Evolutionary conservation across 2,329 filamentous ascomycete species (phyloP).

Genomic region (Arthrobotrys iridis): DNA sequence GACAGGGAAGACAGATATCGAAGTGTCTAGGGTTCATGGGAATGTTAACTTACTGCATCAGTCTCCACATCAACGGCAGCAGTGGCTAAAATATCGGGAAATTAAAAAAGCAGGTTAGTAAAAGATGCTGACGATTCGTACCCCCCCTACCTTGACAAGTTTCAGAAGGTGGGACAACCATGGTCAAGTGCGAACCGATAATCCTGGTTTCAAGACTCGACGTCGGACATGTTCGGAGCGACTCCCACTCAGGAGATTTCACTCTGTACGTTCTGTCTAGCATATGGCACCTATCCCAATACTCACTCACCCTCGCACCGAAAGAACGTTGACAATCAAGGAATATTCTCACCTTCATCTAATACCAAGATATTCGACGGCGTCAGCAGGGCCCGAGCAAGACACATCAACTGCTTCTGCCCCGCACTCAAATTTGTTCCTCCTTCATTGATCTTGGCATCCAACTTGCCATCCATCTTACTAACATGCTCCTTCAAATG

Average conservation of each 20-base stretch:
- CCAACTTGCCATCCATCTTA: conserved; percentile 86
- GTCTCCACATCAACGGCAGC: conserved; percentile 77
- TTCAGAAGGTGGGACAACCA: conserved; percentile 7
- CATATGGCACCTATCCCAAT: conserved; percentile 2
- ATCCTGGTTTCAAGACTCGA: background rate
- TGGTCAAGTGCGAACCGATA: background rate
- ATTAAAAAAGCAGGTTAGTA: conserved; percentile 36
- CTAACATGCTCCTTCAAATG: conserved; percentile 89
- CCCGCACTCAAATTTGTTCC: conserved; percentile 96
- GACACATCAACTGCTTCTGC: conserved; percentile 90
- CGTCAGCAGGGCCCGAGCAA: conserved; percentile 91
- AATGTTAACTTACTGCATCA: conserved; percentile 44
- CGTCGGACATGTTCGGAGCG: conserved; percentile 18
- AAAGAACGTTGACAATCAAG: conserved; percentile 30
- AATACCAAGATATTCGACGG: conserved; percentile 97
- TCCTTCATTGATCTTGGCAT: conserved; percentile 91
- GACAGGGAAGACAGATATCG: background rate
- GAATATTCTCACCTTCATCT: conserved; percentile 80
- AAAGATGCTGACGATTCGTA: conserved; percentile 25
- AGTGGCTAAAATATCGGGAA: conserved; percentile 60
- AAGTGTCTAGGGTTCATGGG: background rate
- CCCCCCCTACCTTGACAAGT: background rate
- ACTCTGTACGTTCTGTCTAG: background rate
- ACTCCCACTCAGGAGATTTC: background rate
- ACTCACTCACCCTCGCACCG: conserved; percentile 21